phyloP scores from a whole-genome alignment of 805 yeast species.

The Teunomyces aglyptinius region DNA sequence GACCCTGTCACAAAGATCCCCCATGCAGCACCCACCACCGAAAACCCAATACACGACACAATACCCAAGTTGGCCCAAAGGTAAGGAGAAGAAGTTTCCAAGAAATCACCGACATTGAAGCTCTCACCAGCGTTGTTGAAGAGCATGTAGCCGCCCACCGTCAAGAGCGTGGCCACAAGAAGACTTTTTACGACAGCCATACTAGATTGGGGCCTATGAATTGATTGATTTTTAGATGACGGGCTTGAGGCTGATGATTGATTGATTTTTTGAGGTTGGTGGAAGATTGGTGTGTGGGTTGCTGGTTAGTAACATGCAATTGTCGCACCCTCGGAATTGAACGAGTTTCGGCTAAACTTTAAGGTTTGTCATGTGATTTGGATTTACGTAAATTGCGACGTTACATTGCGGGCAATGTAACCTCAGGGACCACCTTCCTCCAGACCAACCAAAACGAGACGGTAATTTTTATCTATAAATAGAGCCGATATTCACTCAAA shows the following conservation, averaged over 20 bases:
- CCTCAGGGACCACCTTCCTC: slow-evolving; percentile 3
- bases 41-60: slow-evolving; percentile 84
- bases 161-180: slow-evolving; percentile 30
- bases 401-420: slow-evolving; percentile 1
- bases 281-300: neutral
- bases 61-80: slow-evolving; percentile 96
- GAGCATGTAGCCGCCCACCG: slow-evolving; percentile 58
- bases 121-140: slow-evolving; percentile 91
- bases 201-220: slow-evolving; percentile 5
- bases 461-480: neutral
- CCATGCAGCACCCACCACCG: slow-evolving; percentile 99
- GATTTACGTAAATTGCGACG: neutral
- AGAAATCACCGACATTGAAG: slow-evolving; percentile 87
- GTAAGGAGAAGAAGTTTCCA: slow-evolving; percentile 85
- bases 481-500: neutral
- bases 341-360: neutral
- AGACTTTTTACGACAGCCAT: slow-evolving; percentile 20
- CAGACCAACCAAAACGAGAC: neutral
- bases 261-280: slow-evolving; percentile 1
- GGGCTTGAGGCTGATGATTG: neutral
- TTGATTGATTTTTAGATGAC: slow-evolving; percentile 1
- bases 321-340: neutral
- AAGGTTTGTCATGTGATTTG: neutral
- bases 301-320: neutral
- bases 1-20: slow-evolving; percentile 96